Evolutionary conservation across 2,329 filamentous ascomycete genomes (phyloP), one percentile per base, ranked within the genome.

Genomic region (Phoma herbarum): DNA sequence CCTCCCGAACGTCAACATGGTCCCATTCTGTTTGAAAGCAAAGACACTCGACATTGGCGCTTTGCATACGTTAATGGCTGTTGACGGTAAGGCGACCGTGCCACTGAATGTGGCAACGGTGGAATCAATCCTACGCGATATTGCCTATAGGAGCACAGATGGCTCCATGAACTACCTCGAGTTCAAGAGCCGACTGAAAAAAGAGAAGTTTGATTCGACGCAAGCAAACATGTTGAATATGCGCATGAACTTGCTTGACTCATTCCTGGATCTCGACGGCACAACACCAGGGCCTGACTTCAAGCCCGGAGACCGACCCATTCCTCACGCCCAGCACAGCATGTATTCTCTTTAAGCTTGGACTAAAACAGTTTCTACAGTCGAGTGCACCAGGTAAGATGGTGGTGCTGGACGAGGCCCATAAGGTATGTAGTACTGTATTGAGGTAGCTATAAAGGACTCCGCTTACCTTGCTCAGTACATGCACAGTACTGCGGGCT

Each of bases 371-470:
- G 0, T 92, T 91, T 67, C 74, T 91, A 0, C 84, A 89, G 16
- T 67, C 67, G 11, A 31, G 28, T 1, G 62, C 65, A 0, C 64
- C 73, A 0, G 73, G 88, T 0, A 82, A 86, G 4, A 80, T 93
- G 35, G 76, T 93, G 14, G 89, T 89, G 0, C 79, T 93, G 0
- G 90, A 94, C 61, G 90, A 94, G 70, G 91, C 91, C 0, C 91
- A 95, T 71, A 93, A 93, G 67, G 84, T 85, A 73, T 48, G 55
- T 39, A 16, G 28, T 23, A 1, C 12, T 10, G 12, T 10, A 1
- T 16, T 11, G 9, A 3, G 11, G 26, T 9, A 4, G 4, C 8
- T 10, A n/a, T n/a, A n/a, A n/a, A n/a, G n/a, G n/a, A n/a, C n/a
- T n/a, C n/a, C n/a, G n/a, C 8, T 60, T 66, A 39, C 67, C 39